Base-by-base conservation (phyloP, 768 basidiomycete species). In the Suillus subaureus region DNA sequence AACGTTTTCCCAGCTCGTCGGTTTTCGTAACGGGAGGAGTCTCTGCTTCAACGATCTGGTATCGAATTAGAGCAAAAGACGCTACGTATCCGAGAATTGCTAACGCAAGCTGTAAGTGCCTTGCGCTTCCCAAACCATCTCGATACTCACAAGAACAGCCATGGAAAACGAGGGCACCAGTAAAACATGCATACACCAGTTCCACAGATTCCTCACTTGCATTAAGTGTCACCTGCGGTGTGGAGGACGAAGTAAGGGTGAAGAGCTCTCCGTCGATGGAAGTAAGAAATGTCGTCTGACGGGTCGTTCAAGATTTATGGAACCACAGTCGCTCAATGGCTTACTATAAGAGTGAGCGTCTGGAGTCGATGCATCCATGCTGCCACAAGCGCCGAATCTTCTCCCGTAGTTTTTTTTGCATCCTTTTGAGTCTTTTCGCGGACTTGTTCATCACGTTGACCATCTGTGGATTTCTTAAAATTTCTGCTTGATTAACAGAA, bases 151-250 rank as follows among this genome's bases (percentile, higher is more conserved):
- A 4, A 55, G 75, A 70, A 67, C 69, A 75, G 18, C 77, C 57
- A 28, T 78, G 75, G 47, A 77, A 74, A 35, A 78, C 58, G 51
- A 77, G 61, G n/a, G 77, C 75, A 6, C 77, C 77, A 9, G 74
- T 45, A 49, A 77, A 73, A 61, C 74, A 74, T 15, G 70, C 39
- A 66, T 78, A 78, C 26, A 78, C 63, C 11, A 75, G 35, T 26
- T 77, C 69, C 45, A 69, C 70, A 26, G 68, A 39, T 1, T 61
- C n/a, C 0, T 33, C 28, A 51, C 66, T 52, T 6, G 69, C 2
- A 26, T 67, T 21, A 15, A 45, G 0, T 16, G 68, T 71, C 2
- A 77, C 71, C 11, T 70, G 65, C 6, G 72, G 61, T 33, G 68
- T 60, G 11, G 16, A 42, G 4, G 71, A 33, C 31, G 0, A 6